Evolutionary conservation across 1,139 yeast species (phyloP), one percentile per base, ranked within the genome.

Genomic region (Scheffersomyces segobiensis): DNA sequence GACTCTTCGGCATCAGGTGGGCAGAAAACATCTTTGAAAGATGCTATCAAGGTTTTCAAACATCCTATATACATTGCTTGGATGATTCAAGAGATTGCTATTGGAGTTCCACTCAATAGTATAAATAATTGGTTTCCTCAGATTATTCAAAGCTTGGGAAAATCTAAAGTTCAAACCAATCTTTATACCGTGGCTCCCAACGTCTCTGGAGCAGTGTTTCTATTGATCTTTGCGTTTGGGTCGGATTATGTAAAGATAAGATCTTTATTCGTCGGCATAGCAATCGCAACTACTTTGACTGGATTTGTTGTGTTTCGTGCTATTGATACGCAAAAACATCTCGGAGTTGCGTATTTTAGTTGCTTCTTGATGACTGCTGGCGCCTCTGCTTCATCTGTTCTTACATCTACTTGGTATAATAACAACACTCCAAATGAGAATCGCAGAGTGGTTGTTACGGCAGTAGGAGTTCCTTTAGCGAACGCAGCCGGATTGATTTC

Each of bases 361-460:
- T 72, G 76, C 55, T 72, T 72, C 66, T 67, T 72, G 57, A 72
- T 72, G 76, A 70, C 74, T 12, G 70, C 73, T 42, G 76, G 76
- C 42, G 72, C 75, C 19, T 64, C 71, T 14, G 75, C 75, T n/a
- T 71, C 75, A 1, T 71, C 75, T 10, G 85, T 81, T 8, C 70
- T 81, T 57, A 77, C 82, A 1, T 79, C 83, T 1, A 77, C 84
- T 0, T 81, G 85, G 85, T 81, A 81, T 63, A 81, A 78, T 63
- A 82, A 82, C 67, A 82, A 82, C 62, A 80, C 81, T 5, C 83
- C 84, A 3, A 78, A 79, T 57, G 81, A 76, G 55, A 78, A 77
- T 56, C 60, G 75, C 53, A 65, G 76, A 61, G 71, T 69, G 5
- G 74, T 71, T 46, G 66, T 72, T 49, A 67, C 71, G 20, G 71